Conservation (phyloP, 306 rosid species). For the Fragaria iinumae region DNA sequence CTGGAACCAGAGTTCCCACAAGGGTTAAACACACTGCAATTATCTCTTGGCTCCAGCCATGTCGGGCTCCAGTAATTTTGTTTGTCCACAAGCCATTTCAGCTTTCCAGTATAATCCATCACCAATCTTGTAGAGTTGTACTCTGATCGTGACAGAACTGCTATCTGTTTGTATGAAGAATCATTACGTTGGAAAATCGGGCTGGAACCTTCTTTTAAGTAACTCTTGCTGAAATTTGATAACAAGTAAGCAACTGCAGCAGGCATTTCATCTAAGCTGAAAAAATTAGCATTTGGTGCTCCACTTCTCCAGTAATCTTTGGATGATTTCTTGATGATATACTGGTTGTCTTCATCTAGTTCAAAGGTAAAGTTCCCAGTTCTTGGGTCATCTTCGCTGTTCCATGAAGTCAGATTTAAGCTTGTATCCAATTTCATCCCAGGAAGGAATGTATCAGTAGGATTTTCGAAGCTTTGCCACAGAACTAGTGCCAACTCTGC, state of each 20-base stretch:
- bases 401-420: constrained; percentile 34
- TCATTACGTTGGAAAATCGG: no score
- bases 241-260: not conserved
- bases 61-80: not conserved
- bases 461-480: constrained; percentile 49
- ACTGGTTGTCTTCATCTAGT: not conserved
- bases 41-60: constrained; percentile 23
- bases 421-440: constrained; percentile 35
- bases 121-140: constrained; percentile 17
- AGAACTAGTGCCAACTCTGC: not conserved
- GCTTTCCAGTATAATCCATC: constrained; percentile 16
- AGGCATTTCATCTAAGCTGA: not conserved
- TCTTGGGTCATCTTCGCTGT: constrained; percentile 1
- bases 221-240: not conserved
- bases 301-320: constrained; percentile 15
- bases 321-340: not conserved
- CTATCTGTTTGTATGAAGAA: no score
- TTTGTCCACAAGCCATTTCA: not conserved
- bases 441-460: constrained; percentile 53
- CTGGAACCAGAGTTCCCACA: constrained; percentile 35
- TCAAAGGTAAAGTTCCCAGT: constrained; percentile 19
- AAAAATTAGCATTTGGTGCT: not conserved
- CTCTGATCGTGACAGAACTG: not conserved
- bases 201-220: no score
- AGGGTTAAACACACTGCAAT: constrained; percentile 14